Base-by-base conservation (phyloP, 345 rosid species). In the Moricandia arvensis region DNA sequence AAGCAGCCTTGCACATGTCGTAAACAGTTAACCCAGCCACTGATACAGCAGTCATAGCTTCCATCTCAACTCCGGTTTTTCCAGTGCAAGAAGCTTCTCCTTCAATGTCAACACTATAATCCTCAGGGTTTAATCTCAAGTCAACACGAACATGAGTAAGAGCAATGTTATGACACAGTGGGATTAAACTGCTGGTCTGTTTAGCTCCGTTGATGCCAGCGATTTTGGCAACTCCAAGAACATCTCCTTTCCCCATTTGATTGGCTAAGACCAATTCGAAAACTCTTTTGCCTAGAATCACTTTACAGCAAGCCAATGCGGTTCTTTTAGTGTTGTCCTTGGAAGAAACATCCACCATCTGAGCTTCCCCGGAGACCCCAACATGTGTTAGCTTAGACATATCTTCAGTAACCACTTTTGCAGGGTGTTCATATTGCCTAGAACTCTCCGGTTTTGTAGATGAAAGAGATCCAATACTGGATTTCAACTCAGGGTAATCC, bases 1-100 rank as follows among this genome's bases (percentile, higher is more conserved):
- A 95, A 63, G 96, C 97, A 79, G 96, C 99, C 84, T 92, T 90
- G 80, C 99, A 95, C 99, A 92, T 95, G 68, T 95, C 99, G 34
- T 95, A 89, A 35, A 92, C 96, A n/a, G 96, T 89, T 31, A 95
- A 86, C 11, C 93, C 94, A 5, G 98, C 97, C 63, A 87, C 84
- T 2, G 86, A 80, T 41, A 87, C 97, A 17, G 97, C 93, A 3
- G 91, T 87, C 96, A 92, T 27, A 17, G 96, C 99, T 83, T 95
- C 99, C 93, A 92, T 95, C 60, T 92, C 98, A 7, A 95, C 99
- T 49, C 97, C 96, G 0, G 96, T 95, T 85, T 85, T 90, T 4
- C 91, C 98, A 4, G 88, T 89, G 8, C 90, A 84, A 3, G 88
- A 74, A 16, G 96, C 93, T 82, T 89, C 98, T 69, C 91, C 97